Base-by-base conservation (phyloP, 352 stramenopile species). In the Phytophthora hibernalis region DNA sequence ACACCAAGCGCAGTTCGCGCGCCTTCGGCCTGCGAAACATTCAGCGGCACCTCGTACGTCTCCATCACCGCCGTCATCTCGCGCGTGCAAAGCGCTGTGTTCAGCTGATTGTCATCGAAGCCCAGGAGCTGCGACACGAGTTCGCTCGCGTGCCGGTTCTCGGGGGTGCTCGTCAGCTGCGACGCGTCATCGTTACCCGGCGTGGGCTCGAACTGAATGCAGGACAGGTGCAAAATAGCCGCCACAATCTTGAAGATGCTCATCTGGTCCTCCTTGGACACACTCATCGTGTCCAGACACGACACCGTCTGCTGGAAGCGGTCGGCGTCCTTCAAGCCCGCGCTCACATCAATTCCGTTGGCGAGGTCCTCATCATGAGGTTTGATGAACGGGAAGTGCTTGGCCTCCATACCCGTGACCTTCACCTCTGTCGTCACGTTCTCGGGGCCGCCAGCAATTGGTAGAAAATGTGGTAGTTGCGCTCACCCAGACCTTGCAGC, bases 381-480 rank as follows among this genome's bases (percentile, higher is more conserved):
- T 42, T 80, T 76, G n/a, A 91, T 85, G 51, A 92, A 90, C 11
- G 83, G 85, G 64, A 97, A 98, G 44, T 96, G 83, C 31, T 85
- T 80, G 15, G 90, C 76, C 42, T 86, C 60, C 61, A 89, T 74
- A 9, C 93, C 80, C 6, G 80, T 72, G n/a, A 98, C 75, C 38
- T 93, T 74, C 8, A 94, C 78, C 30, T 85, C 79, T 21, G 75
- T 54, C 9, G 74, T 87, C 54, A 82, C 76, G 30, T 86, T 71
- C 15, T 81, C 79, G 0, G 74, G 1, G 84, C 79, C 15, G 85
- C 83, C 10, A 95, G 74, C 31, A 99, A 68, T 65, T 99, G 91
- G 82, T 99, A 99, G 72, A 99, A 99, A 53, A 99, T 98, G 78
- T 99, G 97, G 85, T 98, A 99, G 80, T 99, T 99, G 50, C 97